Percentiles rank a stretch among this genome's conserved stretches.
Evolutionary conservation across 2,329 filamentous ascomycete species (phyloP).

Genomic region (Xylaria sp.): DNA sequence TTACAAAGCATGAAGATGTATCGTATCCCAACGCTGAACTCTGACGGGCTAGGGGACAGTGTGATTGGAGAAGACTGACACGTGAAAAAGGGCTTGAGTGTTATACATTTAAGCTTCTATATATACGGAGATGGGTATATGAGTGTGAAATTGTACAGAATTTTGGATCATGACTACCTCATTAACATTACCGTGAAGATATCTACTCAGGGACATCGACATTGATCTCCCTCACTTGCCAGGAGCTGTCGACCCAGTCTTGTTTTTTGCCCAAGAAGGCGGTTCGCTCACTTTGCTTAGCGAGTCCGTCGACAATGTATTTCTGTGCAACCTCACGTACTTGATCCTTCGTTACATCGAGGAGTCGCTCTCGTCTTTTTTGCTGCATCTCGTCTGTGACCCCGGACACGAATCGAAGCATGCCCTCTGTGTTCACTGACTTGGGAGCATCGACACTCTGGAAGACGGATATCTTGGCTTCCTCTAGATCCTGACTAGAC

Average conservation of each 20-base stretch:
- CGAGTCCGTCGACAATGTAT: conserved; percentile 77
- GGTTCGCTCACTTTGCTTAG: conserved; percentile 68
- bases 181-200: conserved; percentile 40
- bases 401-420: conserved; percentile 85
- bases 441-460: conserved; percentile 89
- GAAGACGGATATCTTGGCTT: conserved; percentile 96
- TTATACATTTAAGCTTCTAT: conserved; percentile 40
- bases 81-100: conserved; percentile 13
- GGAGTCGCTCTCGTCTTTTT: conserved; percentile 80
- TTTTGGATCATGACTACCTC: conserved; percentile 37
- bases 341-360: conserved; percentile 85
- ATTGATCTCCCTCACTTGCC: conserved; percentile 82
- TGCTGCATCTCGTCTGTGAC: conserved; percentile 92
- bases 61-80: neutral
- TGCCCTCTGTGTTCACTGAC: conserved; percentile 87
- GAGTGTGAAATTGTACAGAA: conserved; percentile 49
- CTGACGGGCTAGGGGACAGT: neutral
- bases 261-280: conserved; percentile 87
- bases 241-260: conserved; percentile 78
- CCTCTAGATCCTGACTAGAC: conserved; percentile 87
- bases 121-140: conserved; percentile 54
- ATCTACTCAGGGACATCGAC: conserved; percentile 56
- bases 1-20: conserved; percentile 66
- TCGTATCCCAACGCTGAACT: conserved; percentile 70
- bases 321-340: conserved; percentile 84